Evolutionary conservation across 1,284 basidiomycete species (phyloP).

Genomic region (Sparassis latifolia): DNA sequence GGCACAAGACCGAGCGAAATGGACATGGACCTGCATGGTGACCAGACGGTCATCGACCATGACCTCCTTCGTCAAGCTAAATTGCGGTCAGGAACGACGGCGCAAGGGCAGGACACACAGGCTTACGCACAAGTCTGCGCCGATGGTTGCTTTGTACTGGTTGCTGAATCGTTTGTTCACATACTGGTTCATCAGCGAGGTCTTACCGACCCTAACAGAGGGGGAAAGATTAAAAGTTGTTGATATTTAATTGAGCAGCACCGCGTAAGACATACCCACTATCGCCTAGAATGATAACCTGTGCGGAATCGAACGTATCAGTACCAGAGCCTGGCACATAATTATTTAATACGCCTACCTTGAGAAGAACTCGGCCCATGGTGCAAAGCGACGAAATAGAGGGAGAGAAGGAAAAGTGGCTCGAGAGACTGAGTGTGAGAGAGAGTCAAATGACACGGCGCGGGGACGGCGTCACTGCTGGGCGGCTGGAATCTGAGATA

Average conservation of each 20-base stretch:
- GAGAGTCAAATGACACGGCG: slow-evolving; percentile 13
- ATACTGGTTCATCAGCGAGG: slow-evolving; percentile 99
- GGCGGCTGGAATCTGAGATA: slow-evolving; percentile 15
- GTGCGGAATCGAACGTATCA: slow-evolving; percentile 1
- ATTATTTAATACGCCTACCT: slow-evolving; percentile 47
- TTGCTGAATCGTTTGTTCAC: slow-evolving; percentile 99
- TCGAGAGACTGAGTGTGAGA: slow-evolving; percentile 2
- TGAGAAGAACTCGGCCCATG: slow-evolving; percentile 91
- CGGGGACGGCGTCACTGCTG: slow-evolving; percentile 13
- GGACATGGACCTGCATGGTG: slow-evolving; percentile 85
- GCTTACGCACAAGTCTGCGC: slow-evolving; percentile 75
- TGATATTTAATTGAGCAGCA: slow-evolving; percentile 3
- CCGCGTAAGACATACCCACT: slow-evolving; percentile 66
- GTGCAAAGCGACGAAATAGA: slow-evolving; percentile 11
- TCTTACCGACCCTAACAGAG: slow-evolving; percentile 87
- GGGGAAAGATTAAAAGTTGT: slow-evolving; percentile 5
- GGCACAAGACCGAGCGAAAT: not conserved
- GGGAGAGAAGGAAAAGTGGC: slow-evolving; percentile 7
- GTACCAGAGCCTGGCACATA: too few species aligned
- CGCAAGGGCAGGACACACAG: not conserved
- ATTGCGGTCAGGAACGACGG: not conserved
- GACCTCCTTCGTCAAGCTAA: slow-evolving; percentile 94
- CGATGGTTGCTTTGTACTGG: slow-evolving; percentile 98
- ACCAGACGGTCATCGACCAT: slow-evolving; percentile 98
- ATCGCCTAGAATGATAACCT: slow-evolving; percentile 98